Evolutionary conservation across 352 stramenopile species (phyloP).

Genomic region (Globisporangium irregulare): DNA sequence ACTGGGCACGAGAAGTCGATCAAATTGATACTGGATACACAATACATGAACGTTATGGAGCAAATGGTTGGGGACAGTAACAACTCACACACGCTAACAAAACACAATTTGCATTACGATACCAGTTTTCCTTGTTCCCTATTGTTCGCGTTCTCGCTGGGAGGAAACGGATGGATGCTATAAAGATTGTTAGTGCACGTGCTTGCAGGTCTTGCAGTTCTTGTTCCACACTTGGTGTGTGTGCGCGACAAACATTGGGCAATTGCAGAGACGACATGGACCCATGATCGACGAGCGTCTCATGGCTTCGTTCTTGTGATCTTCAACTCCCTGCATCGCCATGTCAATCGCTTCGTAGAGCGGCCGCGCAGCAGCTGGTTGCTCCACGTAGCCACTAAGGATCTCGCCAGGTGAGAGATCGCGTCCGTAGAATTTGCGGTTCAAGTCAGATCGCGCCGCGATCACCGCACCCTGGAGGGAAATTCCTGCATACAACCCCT

Average conservation of each 20-base stretch:
- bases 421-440: constrained; percentile 92
- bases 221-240: constrained; percentile 60
- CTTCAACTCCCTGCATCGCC: constrained; percentile 40
- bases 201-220: constrained; percentile 56
- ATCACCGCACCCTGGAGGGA: constrained; percentile 90
- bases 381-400: constrained; percentile 35
- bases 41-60: neutral
- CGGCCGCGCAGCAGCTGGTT: constrained; percentile 41
- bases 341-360: constrained; percentile 59
- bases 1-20: neutral
- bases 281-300: constrained; percentile 41
- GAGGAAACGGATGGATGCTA: constrained; percentile 11
- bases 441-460: constrained; percentile 73
- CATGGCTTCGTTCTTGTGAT: constrained; percentile 32
- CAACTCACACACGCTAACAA: neutral
- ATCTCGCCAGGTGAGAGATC: constrained; percentile 46
- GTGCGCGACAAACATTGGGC: constrained; percentile 41
- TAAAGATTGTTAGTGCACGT: constrained; percentile 53
- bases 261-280: constrained; percentile 39
- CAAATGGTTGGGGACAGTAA: neutral
- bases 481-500: constrained; percentile 91
- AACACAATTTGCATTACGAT: neutral
- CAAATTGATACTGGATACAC: neutral
- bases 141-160: neutral
- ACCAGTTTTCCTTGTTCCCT: neutral